These are phyloP conservation scores for Dactylella cylindrospora DNA, from an alignment of 2,329 filamentous ascomycete genomes.

Conservation along the genomic window DNA sequence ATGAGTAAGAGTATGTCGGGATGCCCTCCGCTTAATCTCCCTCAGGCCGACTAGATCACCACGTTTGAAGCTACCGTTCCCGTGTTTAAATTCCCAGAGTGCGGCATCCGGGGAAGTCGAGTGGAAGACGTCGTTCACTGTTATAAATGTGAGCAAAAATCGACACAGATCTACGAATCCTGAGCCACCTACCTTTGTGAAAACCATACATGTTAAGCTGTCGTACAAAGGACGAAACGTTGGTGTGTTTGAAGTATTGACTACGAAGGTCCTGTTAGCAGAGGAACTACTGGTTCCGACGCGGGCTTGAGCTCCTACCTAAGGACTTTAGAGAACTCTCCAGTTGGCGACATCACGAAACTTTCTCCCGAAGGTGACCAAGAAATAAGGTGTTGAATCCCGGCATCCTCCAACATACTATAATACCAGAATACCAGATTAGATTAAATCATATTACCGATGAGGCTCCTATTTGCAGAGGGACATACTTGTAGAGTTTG, in stretches of 20 bases:
- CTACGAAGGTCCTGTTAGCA: slow-evolving; percentile 56
- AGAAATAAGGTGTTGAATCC: slow-evolving; percentile 91
- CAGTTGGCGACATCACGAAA: slow-evolving; percentile 97
- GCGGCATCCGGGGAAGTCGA: slow-evolving; percentile 90
- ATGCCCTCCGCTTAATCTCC: slow-evolving; percentile 93
- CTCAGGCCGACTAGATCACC: slow-evolving; percentile 86
- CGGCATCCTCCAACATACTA: slow-evolving; percentile 94
- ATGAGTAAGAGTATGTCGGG: slow-evolving; percentile 87
- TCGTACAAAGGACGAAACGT: slow-evolving; percentile 96
- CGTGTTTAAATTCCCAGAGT: slow-evolving; percentile 98
- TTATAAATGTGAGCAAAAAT: slow-evolving; percentile 3
- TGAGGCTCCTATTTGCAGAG: background rate
- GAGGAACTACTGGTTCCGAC: background rate
- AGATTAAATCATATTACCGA: background rate
- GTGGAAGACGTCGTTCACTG: slow-evolving; percentile 98
- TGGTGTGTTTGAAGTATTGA: slow-evolving; percentile 99
- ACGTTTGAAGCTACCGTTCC: slow-evolving; percentile 93
- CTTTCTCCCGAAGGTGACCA: slow-evolving; percentile 94
- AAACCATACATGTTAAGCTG: slow-evolving; percentile 99
- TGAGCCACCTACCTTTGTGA: slow-evolving; percentile 74
- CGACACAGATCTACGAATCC: too few relatives aligned
- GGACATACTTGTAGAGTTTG: slow-evolving; percentile 90
- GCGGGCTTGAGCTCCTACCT: slow-evolving; percentile 69
- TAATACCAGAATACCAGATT: slow-evolving; percentile 4
- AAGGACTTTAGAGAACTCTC: slow-evolving; percentile 96